Evolutionary conservation across 208 protist species (phyloP).

Genomic region (Leishmania turanica): DNA sequence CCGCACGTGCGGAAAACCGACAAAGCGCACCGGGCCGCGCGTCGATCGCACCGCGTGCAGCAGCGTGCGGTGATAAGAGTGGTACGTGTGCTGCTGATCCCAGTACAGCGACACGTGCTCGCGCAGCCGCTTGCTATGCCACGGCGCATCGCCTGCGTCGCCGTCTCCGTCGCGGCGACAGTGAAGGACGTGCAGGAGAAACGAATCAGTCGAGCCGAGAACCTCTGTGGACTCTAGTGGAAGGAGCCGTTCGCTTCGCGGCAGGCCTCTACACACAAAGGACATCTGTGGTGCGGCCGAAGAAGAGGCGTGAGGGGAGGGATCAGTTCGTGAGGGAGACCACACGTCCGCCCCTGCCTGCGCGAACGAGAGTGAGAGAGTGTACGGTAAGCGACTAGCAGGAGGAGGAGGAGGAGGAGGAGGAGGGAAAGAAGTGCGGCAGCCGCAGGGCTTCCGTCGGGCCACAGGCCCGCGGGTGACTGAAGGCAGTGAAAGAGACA

Average conservation of each 20-base stretch:
- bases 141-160: background rate
- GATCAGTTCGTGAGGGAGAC: background rate
- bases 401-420: background rate
- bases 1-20: conserved; percentile 47
- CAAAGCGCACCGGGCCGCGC: conserved; percentile 41
- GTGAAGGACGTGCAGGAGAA: conserved; percentile 41
- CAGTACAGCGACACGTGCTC: conserved; percentile 54
- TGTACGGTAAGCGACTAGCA: background rate
- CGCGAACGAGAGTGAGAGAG: background rate
- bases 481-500: background rate
- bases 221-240: conserved; percentile 48
- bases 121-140: conserved; percentile 20
- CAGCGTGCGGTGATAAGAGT: conserved; percentile 27
- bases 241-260: conserved; percentile 57
- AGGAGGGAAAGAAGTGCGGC: background rate
- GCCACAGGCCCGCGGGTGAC: background rate
- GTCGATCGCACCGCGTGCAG: conserved; percentile 53
- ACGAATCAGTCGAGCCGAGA: conserved; percentile 33
- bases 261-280: conserved; percentile 37
- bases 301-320: background rate
- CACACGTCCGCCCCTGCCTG: background rate
- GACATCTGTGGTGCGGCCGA: conserved; percentile 33
- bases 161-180: conserved; percentile 18
- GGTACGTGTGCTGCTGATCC: conserved; percentile 27
- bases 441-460: background rate